These are phyloP conservation scores for Rhodotorula sp. DNA, from an alignment of 1,284 basidiomycete species.

Conservation along the genomic window DNA sequence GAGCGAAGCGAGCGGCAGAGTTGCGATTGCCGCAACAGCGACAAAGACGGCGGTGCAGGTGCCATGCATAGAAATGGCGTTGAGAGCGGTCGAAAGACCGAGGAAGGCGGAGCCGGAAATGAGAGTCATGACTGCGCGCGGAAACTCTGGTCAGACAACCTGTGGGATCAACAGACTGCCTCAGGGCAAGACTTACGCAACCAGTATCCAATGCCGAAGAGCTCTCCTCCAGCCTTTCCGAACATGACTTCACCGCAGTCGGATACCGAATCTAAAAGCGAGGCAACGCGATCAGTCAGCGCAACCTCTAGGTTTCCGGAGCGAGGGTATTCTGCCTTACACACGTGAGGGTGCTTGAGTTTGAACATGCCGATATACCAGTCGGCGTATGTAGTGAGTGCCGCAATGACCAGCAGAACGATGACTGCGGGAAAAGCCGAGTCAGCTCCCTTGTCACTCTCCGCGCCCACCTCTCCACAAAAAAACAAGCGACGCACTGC, in stretches of 20 bases:
- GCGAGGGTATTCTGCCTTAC: neutral
- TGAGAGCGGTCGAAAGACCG: constrained; percentile 50
- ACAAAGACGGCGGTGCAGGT: constrained; percentile 40
- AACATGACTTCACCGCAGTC: constrained; percentile 26
- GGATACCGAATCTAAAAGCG: constrained; percentile 15
- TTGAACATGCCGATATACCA: constrained; percentile 28
- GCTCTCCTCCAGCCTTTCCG: constrained; percentile 21
- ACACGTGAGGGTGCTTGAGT: constrained; percentile 25
- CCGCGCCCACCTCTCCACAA: too few relatives aligned
- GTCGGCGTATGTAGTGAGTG: constrained; percentile 15
- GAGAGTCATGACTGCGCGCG: constrained; percentile 15
- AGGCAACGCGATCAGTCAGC: neutral
- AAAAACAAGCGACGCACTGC: neutral
- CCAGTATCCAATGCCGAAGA: constrained; percentile 28
- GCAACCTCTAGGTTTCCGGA: too few relatives aligned
- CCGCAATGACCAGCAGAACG: constrained; percentile 24
- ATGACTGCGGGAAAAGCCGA: constrained; percentile 2
- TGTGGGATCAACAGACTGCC: too few relatives aligned
- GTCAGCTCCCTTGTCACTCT: too few relatives aligned
- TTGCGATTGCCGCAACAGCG: constrained; percentile 25
- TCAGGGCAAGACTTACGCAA: neutral
- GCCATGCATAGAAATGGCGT: constrained; percentile 46
- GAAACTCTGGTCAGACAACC: neutral
- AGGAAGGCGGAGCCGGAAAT: constrained; percentile 39
- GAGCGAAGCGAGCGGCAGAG: constrained; percentile 46